phyloP scores from a whole-genome alignment of 2,329 filamentous ascomycete species.

The Pseudogymnoascus sp. region DNA sequence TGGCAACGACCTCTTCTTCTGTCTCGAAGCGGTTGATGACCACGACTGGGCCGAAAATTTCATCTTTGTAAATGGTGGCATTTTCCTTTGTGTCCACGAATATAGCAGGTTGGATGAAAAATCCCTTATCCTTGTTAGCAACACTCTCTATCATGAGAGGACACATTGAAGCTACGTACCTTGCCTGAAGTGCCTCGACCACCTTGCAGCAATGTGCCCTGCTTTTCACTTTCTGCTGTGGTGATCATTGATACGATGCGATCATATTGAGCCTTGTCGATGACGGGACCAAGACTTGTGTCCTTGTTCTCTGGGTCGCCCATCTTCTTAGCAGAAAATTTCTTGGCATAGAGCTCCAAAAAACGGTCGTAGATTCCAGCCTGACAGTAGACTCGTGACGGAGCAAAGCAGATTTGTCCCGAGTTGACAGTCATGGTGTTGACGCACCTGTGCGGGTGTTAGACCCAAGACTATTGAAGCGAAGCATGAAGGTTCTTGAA shows the following conservation, averaged over 20 bases:
- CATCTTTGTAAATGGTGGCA: conserved; percentile 52
- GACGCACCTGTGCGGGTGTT: conserved; percentile 21
- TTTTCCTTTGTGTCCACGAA: conserved; percentile 41
- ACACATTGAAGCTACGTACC: neutral
- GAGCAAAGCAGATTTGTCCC: conserved; percentile 53
- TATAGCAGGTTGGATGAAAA: conserved; percentile 49
- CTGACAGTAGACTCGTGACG: conserved; percentile 49
- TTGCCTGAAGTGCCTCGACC: neutral
- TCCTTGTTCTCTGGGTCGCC: conserved; percentile 35
- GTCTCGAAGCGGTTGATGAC: conserved; percentile 50
- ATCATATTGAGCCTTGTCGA: conserved; percentile 38
- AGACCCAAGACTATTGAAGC: neutral
- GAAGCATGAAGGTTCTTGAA: neutral
- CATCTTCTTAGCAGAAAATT: conserved; percentile 47
- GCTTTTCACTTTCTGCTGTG: conserved; percentile 1
- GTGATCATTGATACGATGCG: conserved; percentile 2
- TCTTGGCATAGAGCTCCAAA: conserved; percentile 43
- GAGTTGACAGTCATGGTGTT: conserved; percentile 54
- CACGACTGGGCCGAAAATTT: conserved; percentile 57
- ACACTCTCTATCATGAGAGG: neutral
- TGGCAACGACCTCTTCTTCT: conserved; percentile 50
- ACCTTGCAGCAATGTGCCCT: conserved; percentile 8
- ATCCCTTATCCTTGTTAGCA: conserved; percentile 36
- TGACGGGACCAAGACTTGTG: conserved; percentile 39
- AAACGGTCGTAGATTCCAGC: conserved; percentile 41